Conservation (phyloP, 1,284 basidiomycete genomes). For the Leccinum fuscescens region DNA sequence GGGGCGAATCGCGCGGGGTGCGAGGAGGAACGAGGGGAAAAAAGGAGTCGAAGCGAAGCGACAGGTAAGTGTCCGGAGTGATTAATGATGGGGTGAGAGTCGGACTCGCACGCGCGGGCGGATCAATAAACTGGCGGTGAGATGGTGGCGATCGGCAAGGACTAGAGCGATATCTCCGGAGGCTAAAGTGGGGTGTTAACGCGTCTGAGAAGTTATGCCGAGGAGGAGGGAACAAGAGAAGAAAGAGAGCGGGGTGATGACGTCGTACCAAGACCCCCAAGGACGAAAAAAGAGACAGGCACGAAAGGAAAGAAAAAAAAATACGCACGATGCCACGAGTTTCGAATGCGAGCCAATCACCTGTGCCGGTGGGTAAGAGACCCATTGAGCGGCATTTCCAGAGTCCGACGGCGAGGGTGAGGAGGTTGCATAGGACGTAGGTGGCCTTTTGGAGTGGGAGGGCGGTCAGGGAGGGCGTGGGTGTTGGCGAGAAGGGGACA, state of each 20-base stretch:
- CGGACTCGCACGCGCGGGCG: not conserved
- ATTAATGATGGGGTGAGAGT: not conserved
- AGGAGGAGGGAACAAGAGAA: not conserved
- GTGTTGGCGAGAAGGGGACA: conserved; percentile 60
- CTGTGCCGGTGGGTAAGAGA: conserved; percentile 80
- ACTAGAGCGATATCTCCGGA: conserved; percentile 1
- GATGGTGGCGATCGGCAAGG: not conserved
- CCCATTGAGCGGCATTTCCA: conserved; percentile 94
- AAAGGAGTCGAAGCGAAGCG: not conserved
- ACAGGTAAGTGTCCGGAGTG: not conserved
- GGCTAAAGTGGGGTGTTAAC: not conserved
- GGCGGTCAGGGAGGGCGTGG: conserved; percentile 42
- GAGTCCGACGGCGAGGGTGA: conserved; percentile 76
- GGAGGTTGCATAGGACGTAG: conserved; percentile 67
- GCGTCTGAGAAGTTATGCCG: not conserved
- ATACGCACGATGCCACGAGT: conserved; percentile 64
- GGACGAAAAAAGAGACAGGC: not conserved
- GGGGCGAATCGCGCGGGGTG: not conserved
- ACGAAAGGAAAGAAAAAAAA: not conserved
- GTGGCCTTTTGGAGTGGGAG: conserved; percentile 65
- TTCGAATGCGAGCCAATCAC: conserved; percentile 92
- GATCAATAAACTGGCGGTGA: not conserved
- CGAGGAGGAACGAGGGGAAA: not conserved
- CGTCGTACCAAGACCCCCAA: not conserved
- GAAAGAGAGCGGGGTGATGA: not conserved